Percentiles rank a stretch among this genome's conserved stretches.
Evolutionary conservation across 805 yeast genomes (phyloP).

Genomic region (Ogataea trehaloabstinens): DNA sequence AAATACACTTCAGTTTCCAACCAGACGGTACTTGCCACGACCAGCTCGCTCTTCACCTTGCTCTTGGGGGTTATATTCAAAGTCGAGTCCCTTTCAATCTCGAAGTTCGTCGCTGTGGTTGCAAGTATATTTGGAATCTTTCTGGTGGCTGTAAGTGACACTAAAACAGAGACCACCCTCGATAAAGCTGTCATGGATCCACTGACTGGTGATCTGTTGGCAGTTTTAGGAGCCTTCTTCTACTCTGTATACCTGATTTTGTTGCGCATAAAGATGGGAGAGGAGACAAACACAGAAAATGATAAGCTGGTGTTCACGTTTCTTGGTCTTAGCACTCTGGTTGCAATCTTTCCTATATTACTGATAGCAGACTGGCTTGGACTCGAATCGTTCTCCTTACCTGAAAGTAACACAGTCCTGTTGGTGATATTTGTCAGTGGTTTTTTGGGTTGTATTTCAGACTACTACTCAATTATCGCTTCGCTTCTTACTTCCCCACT

Average conservation of each 20-base stretch:
- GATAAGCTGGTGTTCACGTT: conserved; percentile 47
- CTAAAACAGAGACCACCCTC: not conserved
- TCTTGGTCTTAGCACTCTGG: conserved; percentile 43
- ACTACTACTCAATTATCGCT: conserved; percentile 49
- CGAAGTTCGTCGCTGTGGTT: conserved; percentile 42
- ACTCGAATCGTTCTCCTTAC: conserved; percentile 41
- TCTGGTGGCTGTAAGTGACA: conserved; percentile 39
- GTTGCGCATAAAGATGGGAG: conserved; percentile 45
- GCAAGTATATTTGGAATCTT: conserved; percentile 47
- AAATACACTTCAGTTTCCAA: conserved; percentile 53
- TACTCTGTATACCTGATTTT: conserved; percentile 45
- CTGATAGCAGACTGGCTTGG: conserved; percentile 35
- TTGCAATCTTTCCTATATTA: conserved; percentile 40
- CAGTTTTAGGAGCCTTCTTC: conserved; percentile 44
- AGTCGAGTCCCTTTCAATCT: conserved; percentile 41
- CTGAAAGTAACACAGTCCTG: conserved; percentile 37
- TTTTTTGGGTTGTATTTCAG: conserved; percentile 45
- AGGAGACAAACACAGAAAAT: conserved; percentile 40
- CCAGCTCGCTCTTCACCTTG: conserved; percentile 50
- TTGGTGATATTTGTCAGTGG: conserved; percentile 40
- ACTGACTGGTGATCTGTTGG: conserved; percentile 43
- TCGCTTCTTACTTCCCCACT: conserved; percentile 53
- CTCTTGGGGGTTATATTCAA: conserved; percentile 39
- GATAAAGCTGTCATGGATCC: conserved; percentile 29
- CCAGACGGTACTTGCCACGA: conserved; percentile 49